A percentile compares a stretch with the other conserved stretches of the same genome.
phyloP scores from a whole-genome alignment of 2,329 filamentous ascomycete species.

The Xylariaceae sp. region DNA sequence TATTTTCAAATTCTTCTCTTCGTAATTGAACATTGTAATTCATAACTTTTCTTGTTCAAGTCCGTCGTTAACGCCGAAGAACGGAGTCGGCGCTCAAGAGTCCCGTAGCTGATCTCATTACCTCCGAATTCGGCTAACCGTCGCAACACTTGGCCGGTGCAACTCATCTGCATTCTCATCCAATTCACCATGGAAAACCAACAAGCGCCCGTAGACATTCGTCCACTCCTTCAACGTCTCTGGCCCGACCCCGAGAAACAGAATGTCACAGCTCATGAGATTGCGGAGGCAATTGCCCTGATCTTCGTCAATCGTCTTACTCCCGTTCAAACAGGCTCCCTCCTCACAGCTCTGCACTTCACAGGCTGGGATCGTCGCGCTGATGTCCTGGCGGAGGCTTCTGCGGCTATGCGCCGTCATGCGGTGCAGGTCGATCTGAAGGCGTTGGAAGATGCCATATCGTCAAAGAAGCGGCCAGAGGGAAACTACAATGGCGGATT shows the following conservation, averaged over 20 bases:
- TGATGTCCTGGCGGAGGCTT: conserved; percentile 81
- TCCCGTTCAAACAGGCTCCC: conserved; percentile 78
- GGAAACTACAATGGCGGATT: conserved; percentile 78
- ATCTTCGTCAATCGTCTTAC: conserved; percentile 89
- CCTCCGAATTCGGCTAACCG: conserved; percentile 6
- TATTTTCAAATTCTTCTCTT: too few species aligned
- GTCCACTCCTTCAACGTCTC: conserved; percentile 65
- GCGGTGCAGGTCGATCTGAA: conserved; percentile 65
- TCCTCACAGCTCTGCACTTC: conserved; percentile 89
- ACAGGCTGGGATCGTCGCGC: conserved; percentile 78
- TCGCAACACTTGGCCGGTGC: conserved; percentile 5
- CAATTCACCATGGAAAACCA: conserved; percentile 19
- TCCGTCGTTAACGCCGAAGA: too few species aligned
- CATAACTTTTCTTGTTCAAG: too few species aligned
- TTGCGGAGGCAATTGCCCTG: conserved; percentile 81
- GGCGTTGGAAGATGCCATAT: conserved; percentile 56
- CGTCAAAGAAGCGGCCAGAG: conserved; percentile 55
- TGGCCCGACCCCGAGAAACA: conserved; percentile 52
- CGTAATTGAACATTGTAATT: too few species aligned
- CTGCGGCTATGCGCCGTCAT: conserved; percentile 75
- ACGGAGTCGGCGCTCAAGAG: too few species aligned
- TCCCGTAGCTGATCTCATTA: background rate
- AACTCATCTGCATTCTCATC: conserved; percentile 15
- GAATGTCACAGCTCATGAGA: conserved; percentile 67
- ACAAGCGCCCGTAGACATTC: conserved; percentile 50